Conservation (phyloP, 257 asterid genomes). For the Solanum megistacrolobum region DNA sequence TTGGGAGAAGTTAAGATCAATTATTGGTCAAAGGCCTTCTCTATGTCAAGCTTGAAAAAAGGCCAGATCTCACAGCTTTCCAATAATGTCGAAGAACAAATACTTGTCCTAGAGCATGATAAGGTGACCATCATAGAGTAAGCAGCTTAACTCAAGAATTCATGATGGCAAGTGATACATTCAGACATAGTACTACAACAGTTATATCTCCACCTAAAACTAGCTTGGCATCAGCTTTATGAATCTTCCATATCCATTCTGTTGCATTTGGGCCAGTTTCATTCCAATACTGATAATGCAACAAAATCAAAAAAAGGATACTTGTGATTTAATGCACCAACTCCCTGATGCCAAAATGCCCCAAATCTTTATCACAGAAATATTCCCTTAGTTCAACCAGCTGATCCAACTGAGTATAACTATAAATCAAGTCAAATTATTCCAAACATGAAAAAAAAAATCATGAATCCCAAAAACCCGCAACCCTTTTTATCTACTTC, state of each 20-base stretch:
- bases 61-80: neutral
- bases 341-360: neutral
- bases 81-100: neutral
- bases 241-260: neutral
- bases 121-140: neutral
- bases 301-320: neutral
- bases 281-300: neutral
- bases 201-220: neutral
- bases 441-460: neutral
- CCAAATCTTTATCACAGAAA: neutral
- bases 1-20: neutral
- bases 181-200: neutral
- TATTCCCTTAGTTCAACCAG: neutral
- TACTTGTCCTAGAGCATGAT: neutral
- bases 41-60: neutral
- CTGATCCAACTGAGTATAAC: neutral
- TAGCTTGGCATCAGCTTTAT: neutral
- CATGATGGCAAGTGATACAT: neutral
- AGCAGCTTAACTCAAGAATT: neutral
- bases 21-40: neutral
- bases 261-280: neutral
- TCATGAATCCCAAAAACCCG: neutral
- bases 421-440: neutral
- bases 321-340: neutral
- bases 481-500: neutral